Percentiles rank a stretch among this genome's conserved stretches.
phyloP scores from a whole-genome alignment of 257 asterid genomes.

The Nicotiana tomentosiformis region DNA sequence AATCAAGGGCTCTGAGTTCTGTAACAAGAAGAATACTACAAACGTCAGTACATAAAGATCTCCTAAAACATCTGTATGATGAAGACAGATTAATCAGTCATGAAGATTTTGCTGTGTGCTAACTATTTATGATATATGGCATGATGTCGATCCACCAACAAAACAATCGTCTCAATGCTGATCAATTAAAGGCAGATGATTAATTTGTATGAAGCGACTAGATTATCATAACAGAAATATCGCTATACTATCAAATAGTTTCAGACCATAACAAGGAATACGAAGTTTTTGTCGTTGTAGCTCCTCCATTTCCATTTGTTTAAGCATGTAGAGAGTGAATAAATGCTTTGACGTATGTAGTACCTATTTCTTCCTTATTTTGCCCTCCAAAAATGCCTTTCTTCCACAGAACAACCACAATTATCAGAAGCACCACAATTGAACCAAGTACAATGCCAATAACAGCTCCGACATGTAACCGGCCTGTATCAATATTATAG shows the following conservation, averaged over 20 bases:
- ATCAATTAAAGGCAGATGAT: not conserved
- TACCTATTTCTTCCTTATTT: conserved; percentile 55
- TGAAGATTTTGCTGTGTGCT: not conserved
- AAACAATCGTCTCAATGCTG: not conserved
- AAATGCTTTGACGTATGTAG: not conserved
- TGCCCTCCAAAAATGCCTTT: conserved; percentile 53
- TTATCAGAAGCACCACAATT: conserved; percentile 26
- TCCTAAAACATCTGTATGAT: not conserved
- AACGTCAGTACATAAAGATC: not conserved
- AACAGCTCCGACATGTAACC: conserved; percentile 67
- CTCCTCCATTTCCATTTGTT: not conserved
- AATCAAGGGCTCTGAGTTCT: conserved; percentile 38
- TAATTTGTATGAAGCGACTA: not conserved
- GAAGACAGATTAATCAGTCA: not conserved
- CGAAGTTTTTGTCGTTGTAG: not conserved
- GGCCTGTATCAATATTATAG: conserved; percentile 30
- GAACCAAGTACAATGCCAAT: conserved; percentile 56
- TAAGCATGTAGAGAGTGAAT: not conserved
- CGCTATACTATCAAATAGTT: not conserved
- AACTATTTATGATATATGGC: not conserved
- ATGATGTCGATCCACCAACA: not conserved
- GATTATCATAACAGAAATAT: not conserved
- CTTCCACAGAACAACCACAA: conserved; percentile 48
- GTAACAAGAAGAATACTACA: not conserved
- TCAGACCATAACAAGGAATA: not conserved